Evolutionary conservation across 2,329 filamentous ascomycete species (phyloP), one percentile per base, ranked within the genome.

Genomic region (Amauroascus niger): DNA sequence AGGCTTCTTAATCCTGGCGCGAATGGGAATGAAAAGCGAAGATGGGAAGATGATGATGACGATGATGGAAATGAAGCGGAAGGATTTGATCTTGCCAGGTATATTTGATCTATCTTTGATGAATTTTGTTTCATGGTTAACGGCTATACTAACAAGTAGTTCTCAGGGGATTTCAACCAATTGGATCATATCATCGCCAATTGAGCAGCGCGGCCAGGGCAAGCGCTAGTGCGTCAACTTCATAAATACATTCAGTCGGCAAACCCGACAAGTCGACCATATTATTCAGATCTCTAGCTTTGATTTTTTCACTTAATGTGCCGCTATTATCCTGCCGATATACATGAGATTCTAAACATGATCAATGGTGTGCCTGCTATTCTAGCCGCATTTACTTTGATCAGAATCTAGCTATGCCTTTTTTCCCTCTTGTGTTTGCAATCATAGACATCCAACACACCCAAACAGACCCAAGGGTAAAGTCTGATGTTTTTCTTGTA

Each of bases 31-130:
- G 48, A n/a, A 44, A 55, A 45, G 43, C 24, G 37, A 6, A 47
- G 44, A 24, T 43, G 37, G 40, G 40, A 46, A 40, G 48, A 53
- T 28, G 50, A 58, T 16, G 55, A 55, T 24, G 45, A 53, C 28
- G 55, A 56, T 22, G 52, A 56, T 2, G 55, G 46, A 14, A 56
- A 54, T 45, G 57, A 56, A 30, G 65, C 63, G 22, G 68, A 61
- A 30, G 73, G 71, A 8, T 75, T 76, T 58, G 74, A 76, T 61
- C 66, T 76, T 48, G 71, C 72, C 54, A 68, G 70, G 72, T 74
- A 61, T 55, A 70, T 62, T 22, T 11, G 7, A 11, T 33, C 11
- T 39, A 9, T 9, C 18, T 3, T 18, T 16, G 4, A 4, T 39
- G 6, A 3, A 35, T 39, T 18, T 18, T 43, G 33, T 9, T 3